These are phyloP conservation scores for Plenodomus lindquistii DNA, from an alignment of 2,329 filamentous ascomycete species.

Conservation along the genomic window DNA sequence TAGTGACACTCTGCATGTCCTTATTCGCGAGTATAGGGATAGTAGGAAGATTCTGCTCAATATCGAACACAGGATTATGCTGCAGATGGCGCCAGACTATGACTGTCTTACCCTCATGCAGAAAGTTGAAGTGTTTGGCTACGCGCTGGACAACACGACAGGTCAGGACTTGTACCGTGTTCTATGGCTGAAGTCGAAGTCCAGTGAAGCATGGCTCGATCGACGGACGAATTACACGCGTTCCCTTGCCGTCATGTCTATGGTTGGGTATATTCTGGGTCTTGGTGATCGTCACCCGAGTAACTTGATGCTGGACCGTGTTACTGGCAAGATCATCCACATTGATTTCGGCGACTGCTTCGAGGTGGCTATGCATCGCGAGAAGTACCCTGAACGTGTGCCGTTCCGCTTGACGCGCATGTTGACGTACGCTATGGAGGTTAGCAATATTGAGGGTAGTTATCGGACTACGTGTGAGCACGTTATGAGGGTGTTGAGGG, in stretches of 20 bases:
- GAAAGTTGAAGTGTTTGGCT: conserved; percentile 99
- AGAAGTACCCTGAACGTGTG: conserved; percentile 97
- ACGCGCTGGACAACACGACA: conserved; percentile 98
- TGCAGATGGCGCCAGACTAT: conserved; percentile 99
- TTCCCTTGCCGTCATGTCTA: conserved; percentile 98
- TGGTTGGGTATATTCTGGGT: conserved; percentile 99
- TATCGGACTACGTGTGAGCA: conserved; percentile 98
- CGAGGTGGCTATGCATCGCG: conserved; percentile 98
- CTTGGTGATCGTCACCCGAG: conserved; percentile 96
- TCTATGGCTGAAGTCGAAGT: conserved; percentile 98
- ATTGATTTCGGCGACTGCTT: conserved; percentile 99
- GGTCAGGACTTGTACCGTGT: conserved; percentile 98
- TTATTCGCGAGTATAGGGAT: conserved; percentile 97
- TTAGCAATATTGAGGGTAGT: conserved; percentile 98
- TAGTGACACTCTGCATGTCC: conserved; percentile 92
- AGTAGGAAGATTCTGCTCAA: conserved; percentile 96
- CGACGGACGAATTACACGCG: conserved; percentile 98
- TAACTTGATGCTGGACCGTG: conserved; percentile 94
- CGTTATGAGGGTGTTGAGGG: conserved; percentile 93
- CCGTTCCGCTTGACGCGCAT: conserved; percentile 98
- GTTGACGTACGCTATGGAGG: conserved; percentile 99
- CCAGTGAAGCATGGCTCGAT: conserved; percentile 96
- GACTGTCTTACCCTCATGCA: conserved; percentile 99
- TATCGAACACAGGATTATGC: conserved; percentile 99
- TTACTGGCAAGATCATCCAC: conserved; percentile 96